These are phyloP conservation scores for Rhizopus sp. DNA, from an alignment of 371 early-diverging fungal species.

Conservation along the genomic window DNA sequence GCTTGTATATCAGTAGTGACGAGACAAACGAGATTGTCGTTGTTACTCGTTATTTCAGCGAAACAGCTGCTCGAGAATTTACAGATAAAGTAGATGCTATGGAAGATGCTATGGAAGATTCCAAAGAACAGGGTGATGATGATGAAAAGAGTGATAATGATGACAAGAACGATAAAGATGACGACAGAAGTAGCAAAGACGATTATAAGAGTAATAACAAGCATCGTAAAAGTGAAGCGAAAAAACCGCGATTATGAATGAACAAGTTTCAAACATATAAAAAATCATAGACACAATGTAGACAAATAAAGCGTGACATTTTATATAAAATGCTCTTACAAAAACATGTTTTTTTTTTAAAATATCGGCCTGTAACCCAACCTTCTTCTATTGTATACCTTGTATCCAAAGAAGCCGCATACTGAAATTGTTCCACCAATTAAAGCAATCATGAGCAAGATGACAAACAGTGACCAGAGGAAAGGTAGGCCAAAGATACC, in stretches of 20 bases:
- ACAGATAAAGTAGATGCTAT: constrained; percentile 26
- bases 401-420: constrained; percentile 43
- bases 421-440: constrained; percentile 23
- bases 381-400: constrained; percentile 68
- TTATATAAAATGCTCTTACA: neutral
- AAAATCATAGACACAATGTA: no score
- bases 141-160: neutral
- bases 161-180: neutral
- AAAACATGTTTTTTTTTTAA: neutral
- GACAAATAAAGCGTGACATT: no score
- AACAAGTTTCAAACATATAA: no score
- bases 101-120: neutral
- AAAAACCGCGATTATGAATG: no score
- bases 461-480: constrained; percentile 41
- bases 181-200: neutral
- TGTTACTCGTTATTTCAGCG: constrained; percentile 35
- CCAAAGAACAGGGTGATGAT: neutral
- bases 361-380: constrained; percentile 61
- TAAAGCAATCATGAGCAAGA: constrained; percentile 19
- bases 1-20: constrained; percentile 42
- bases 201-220: no score
- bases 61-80: constrained; percentile 30
- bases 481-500: constrained; percentile 44
- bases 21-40: constrained; percentile 44
- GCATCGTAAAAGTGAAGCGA: no score